Percentiles rank a stretch among this genome's conserved stretches.
Evolutionary conservation across 2,329 filamentous ascomycete genomes (phyloP).

Genomic region (Scedosporium boydii): DNA sequence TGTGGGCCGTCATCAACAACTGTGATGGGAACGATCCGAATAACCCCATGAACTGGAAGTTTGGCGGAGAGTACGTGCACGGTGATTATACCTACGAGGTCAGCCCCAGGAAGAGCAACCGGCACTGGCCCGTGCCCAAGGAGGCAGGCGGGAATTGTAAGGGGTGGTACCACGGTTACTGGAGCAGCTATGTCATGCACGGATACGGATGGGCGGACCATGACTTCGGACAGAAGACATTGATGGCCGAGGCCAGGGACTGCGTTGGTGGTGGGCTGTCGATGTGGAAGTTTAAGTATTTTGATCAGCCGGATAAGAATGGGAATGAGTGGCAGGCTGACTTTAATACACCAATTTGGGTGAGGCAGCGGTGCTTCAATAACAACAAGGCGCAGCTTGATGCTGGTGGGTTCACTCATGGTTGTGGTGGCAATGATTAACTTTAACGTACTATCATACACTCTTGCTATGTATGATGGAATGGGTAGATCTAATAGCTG

Average conservation of each 20-base stretch:
- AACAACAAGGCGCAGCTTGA: background rate
- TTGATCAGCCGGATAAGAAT: background rate
- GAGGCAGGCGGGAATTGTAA: background rate
- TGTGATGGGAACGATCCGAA: constrained; percentile 17
- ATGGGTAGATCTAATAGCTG: no score
- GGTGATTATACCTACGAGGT: constrained; percentile 17
- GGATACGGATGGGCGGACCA: background rate
- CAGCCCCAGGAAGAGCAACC: constrained; percentile 7
- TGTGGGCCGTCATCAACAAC: constrained; percentile 15
- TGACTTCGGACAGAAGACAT: background rate
- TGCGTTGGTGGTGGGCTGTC: background rate
- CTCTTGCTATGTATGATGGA: no score
- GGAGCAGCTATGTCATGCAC: background rate
- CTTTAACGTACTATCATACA: no score
- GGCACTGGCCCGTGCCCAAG: background rate
- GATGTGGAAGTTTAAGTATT: background rate
- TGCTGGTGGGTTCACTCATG: background rate
- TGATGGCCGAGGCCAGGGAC: background rate
- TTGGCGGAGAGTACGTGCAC: constrained; percentile 15
- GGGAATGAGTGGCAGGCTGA: background rate
- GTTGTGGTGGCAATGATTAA: no score
- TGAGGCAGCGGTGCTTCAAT: background rate
- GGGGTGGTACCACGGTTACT: background rate
- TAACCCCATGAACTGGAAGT: constrained; percentile 22
- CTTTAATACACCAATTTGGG: background rate